Conservation (phyloP, 768 basidiomycete genomes). For the Leccinum olivaceopallidum region DNA sequence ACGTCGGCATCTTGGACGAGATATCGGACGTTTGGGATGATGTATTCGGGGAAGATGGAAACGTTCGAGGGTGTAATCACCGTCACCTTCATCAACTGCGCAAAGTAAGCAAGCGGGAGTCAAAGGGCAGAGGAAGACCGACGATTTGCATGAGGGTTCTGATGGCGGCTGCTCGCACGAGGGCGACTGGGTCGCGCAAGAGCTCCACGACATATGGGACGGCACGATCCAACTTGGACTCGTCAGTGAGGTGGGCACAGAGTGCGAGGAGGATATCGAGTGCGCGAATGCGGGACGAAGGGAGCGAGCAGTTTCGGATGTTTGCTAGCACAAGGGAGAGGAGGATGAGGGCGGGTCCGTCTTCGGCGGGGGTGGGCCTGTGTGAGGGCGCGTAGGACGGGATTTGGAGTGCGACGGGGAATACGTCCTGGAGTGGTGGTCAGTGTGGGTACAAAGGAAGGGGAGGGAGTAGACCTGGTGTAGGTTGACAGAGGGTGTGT, state of each 20-base stretch:
- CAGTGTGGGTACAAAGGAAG: neutral
- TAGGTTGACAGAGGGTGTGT: slow-evolving; percentile 45
- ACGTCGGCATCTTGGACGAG: slow-evolving; percentile 84
- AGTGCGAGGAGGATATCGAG: slow-evolving; percentile 87
- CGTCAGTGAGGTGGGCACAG: slow-evolving; percentile 81
- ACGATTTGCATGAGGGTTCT: slow-evolving; percentile 84
- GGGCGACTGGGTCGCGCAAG: slow-evolving; percentile 79
- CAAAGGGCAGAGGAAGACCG: slow-evolving; percentile 30
- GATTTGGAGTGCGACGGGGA: slow-evolving; percentile 72
- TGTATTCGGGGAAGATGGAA: slow-evolving; percentile 91
- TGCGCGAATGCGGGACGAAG: slow-evolving; percentile 83
- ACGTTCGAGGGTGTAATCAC: slow-evolving; percentile 65
- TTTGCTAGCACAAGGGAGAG: slow-evolving; percentile 87
- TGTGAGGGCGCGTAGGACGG: slow-evolving; percentile 45
- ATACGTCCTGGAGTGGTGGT: slow-evolving; percentile 54
- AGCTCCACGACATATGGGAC: slow-evolving; percentile 91
- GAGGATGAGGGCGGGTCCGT: slow-evolving; percentile 88
- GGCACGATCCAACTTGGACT: slow-evolving; percentile 92
- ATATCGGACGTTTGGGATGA: slow-evolving; percentile 86
- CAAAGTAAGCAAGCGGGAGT: slow-evolving; percentile 25
- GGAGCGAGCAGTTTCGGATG: slow-evolving; percentile 81
- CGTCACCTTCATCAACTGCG: slow-evolving; percentile 58
- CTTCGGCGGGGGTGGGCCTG: slow-evolving; percentile 65
- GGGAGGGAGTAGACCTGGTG: slow-evolving; percentile 50
- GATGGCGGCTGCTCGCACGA: slow-evolving; percentile 79